Conservation (phyloP, 208 protist genomes). For the Trypanosoma grayi region DNA sequence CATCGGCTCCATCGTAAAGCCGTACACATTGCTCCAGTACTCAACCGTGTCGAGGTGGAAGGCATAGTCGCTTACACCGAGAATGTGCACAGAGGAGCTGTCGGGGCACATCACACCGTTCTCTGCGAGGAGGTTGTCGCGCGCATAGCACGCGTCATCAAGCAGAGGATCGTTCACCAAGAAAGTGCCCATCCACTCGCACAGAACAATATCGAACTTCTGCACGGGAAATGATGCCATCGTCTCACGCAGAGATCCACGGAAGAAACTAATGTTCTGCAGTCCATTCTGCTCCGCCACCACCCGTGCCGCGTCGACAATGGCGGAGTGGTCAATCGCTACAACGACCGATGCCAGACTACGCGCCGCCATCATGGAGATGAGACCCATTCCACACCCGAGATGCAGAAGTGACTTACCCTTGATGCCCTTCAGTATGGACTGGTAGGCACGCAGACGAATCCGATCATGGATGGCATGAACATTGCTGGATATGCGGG, state of each 20-base stretch:
- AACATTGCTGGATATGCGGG: constrained; percentile 83
- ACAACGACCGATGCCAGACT: constrained; percentile 71
- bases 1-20: constrained; percentile 91
- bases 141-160: constrained; percentile 72
- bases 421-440: constrained; percentile 63
- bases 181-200: constrained; percentile 89
- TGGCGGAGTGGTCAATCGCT: constrained; percentile 75
- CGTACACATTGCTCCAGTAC: constrained; percentile 93
- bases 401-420: constrained; percentile 89
- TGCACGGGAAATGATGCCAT: constrained; percentile 57
- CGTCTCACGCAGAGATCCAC: constrained; percentile 64
- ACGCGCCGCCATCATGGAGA: constrained; percentile 83
- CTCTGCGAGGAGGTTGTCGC: constrained; percentile 70
- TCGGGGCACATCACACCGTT: constrained; percentile 80
- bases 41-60: constrained; percentile 86
- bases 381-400: constrained; percentile 84
- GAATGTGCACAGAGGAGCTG: constrained; percentile 79
- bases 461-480: constrained; percentile 62
- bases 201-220: constrained; percentile 87
- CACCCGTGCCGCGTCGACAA: constrained; percentile 73
- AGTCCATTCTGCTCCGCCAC: constrained; percentile 83
- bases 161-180: constrained; percentile 81
- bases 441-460: constrained; percentile 76
- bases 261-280: constrained; percentile 75
- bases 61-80: constrained; percentile 77